Evolutionary conservation across 1,284 basidiomycete species (phyloP), one percentile per base, ranked within the genome.

Genomic region (Tylopilus sp.): DNA sequence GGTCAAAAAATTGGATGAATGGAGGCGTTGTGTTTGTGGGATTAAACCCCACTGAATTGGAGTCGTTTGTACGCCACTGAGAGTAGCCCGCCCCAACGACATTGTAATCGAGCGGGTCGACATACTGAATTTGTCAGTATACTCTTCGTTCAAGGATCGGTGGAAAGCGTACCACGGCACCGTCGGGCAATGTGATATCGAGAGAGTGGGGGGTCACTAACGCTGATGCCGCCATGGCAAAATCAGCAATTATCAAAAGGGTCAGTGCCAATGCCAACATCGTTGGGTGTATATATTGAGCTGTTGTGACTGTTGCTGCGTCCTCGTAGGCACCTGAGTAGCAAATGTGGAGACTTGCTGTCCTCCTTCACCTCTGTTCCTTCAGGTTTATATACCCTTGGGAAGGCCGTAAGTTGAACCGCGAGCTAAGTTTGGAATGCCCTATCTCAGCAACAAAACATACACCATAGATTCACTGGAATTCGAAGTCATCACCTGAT

Each of bases 401-500:
- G 36, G 36, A n/a, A 8, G 36, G 36, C 36, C 36, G 36, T 36
- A 36, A 36, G 36, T 36, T 6, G 29, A 29, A 29, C 29, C 29
- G 36, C 10, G 9, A 36, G 36, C 36, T 36, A 13, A 36, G 36
- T 8, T 36, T 36, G 4, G 12, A 36, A 36, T 8, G 36, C 10
- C 36, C 5, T 8, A 36, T 36, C 36, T 36, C 7, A 36, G 5
- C 36, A 36, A 22, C 41, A 7, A 22, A 19, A 19, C 41, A 15
- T 18, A n/a, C n/a, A n/a, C n/a, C n/a, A n/a, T n/a, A n/a, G n/a
- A n/a, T n/a, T n/a, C n/a, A n/a, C n/a, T n/a, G n/a, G n/a, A n/a
- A n/a, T n/a, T n/a, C n/a, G n/a, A n/a, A n/a, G n/a, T n/a, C 98
- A 95, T 99, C 82, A 99, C 99, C 97, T 96, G 97, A 80, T 99